Percentiles rank a stretch among this genome's conserved stretches.
phyloP scores from a whole-genome alignment of 345 rosid species.

The Eucalyptus curtisii region DNA sequence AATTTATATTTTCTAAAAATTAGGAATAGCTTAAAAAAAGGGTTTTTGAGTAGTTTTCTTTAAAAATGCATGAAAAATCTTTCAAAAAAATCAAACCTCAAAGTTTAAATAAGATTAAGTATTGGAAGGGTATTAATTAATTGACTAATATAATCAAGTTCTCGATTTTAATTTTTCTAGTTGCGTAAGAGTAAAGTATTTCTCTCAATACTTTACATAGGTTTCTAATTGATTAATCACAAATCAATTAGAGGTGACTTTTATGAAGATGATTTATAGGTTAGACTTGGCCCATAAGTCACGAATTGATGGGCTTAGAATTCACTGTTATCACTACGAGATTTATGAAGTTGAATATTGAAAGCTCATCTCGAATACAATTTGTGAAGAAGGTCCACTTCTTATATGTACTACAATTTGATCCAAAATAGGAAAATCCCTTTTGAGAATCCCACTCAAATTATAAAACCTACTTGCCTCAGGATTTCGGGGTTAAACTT shows the following conservation, averaged over 20 bases:
- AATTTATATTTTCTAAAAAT: no score
- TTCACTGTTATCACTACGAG: not conserved
- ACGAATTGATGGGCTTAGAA: not conserved
- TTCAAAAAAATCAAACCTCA: no score
- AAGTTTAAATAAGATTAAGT: no score
- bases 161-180: fast-evolving
- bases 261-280: no score
- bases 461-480: fast-evolving
- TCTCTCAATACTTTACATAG: no score
- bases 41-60: no score
- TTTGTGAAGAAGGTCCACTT: fast-evolving
- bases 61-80: no score
- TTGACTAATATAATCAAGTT: no score
- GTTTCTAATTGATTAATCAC: fast-evolving
- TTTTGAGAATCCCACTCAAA: not conserved
- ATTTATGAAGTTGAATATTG: fast-evolving
- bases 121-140: no score
- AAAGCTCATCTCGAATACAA: not conserved
- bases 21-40: no score
- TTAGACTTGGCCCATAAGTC: no score
- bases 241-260: not conserved
- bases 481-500: not conserved
- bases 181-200: fast-evolving
- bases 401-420: fast-evolving
- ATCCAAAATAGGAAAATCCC: not conserved